Conservation (phyloP, 208 protist species). For the Phytomonas francai region DNA sequence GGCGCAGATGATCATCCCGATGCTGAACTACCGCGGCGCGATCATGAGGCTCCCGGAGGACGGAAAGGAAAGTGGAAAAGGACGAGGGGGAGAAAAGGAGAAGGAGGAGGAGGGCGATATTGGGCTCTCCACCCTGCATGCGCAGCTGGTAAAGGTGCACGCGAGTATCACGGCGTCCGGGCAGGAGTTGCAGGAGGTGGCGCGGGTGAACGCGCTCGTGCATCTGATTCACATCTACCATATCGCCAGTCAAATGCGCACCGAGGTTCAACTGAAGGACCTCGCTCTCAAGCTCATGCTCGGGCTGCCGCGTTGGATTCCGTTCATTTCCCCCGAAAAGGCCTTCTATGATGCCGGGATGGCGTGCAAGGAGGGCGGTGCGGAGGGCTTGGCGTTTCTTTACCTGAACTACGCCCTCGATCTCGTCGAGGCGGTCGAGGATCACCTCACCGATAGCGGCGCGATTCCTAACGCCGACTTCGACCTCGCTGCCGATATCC, state of each 20-base stretch:
- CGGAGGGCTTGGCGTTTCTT: constrained; percentile 86
- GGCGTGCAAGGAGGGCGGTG: constrained; percentile 58
- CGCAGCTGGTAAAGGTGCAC: constrained; percentile 47
- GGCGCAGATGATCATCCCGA: constrained; percentile 40
- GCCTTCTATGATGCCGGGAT: constrained; percentile 95
- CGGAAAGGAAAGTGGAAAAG: too few species aligned
- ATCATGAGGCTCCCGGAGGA: neutral
- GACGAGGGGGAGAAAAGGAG: neutral
- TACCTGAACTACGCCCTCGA: constrained; percentile 95
- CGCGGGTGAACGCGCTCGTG: constrained; percentile 47
- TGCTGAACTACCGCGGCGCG: constrained; percentile 28
- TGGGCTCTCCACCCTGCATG: constrained; percentile 44
- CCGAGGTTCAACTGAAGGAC: constrained; percentile 57
- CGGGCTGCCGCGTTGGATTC: constrained; percentile 88
- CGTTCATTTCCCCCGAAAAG: constrained; percentile 89
- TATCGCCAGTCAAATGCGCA: constrained; percentile 44
- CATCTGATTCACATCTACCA: constrained; percentile 85
- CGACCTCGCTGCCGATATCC: constrained; percentile 77
- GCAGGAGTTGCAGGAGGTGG: constrained; percentile 75
- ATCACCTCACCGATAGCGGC: constrained; percentile 63
- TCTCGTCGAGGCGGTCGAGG: constrained; percentile 91
- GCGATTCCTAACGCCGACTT: constrained; percentile 90
- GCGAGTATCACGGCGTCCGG: constrained; percentile 72
- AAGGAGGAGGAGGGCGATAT: neutral
- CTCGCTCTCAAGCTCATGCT: constrained; percentile 83